A percentile compares a stretch with the other conserved stretches of the same genome.
These are phyloP conservation scores for Sequoiadendron giganteum DNA, from an alignment of 75 land plant genomes.

Conservation along the genomic window DNA sequence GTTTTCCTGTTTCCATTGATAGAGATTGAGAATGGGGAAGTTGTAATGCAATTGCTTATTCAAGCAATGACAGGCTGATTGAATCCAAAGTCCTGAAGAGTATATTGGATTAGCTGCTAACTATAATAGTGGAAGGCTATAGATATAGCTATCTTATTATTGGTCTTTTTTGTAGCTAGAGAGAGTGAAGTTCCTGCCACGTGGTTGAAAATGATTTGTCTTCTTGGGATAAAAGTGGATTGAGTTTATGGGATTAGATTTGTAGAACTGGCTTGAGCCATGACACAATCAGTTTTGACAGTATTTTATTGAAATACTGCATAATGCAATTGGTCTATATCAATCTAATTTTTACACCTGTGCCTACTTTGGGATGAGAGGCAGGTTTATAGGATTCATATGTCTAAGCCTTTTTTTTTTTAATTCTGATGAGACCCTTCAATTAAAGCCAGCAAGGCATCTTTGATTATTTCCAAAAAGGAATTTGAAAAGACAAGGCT, in stretches of 20 bases:
- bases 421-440: neutral
- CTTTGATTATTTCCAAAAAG: neutral
- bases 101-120: neutral
- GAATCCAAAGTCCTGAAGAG: neutral
- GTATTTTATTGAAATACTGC: no score
- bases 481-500: neutral
- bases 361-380: neutral
- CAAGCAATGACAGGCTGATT: neutral
- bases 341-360: neutral
- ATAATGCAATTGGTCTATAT: neutral
- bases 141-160: neutral
- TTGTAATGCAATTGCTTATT: neutral
- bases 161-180: neutral
- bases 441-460: neutral
- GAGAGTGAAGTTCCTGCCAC: neutral
- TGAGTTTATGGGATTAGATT: neutral
- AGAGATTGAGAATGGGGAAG: neutral
- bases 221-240: neutral
- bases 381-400: neutral
- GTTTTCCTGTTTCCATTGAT: neutral
- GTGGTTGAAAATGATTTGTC: neutral
- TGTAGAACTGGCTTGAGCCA: neutral
- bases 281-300: no score
- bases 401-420: neutral
- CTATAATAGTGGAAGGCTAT: neutral